Evolutionary conservation across 805 yeast genomes (phyloP).

Genomic region (Cyberlindnera mississippiensis): DNA sequence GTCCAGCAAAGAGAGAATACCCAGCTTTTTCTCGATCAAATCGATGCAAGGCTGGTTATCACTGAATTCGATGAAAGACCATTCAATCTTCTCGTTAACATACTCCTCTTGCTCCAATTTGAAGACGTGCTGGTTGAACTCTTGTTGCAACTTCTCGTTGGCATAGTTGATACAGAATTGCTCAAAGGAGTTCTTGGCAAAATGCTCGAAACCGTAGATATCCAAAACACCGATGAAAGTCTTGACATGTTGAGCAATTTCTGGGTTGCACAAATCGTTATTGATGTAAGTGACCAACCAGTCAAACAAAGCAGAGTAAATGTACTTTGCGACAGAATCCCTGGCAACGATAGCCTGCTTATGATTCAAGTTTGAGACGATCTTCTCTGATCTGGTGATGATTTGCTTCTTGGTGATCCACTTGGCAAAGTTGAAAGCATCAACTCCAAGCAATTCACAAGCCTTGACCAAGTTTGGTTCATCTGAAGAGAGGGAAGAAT

Average conservation of each 20-base stretch:
- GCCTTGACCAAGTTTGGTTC: constrained; percentile 84
- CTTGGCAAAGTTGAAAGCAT: constrained; percentile 68
- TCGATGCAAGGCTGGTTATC: constrained; percentile 97
- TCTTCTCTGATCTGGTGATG: constrained; percentile 87
- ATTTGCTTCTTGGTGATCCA: constrained; percentile 94
- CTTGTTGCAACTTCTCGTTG: constrained; percentile 95
- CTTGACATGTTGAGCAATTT: constrained; percentile 51
- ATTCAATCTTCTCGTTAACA: constrained; percentile 84
- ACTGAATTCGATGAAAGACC: constrained; percentile 94
- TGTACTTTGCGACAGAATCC: constrained; percentile 95
- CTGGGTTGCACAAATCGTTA: constrained; percentile 73
- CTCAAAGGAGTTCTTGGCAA: constrained; percentile 89
- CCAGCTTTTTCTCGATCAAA: constrained; percentile 83
- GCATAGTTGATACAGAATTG: constrained; percentile 97
- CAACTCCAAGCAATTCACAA: constrained; percentile 78
- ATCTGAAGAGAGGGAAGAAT: constrained; percentile 76
- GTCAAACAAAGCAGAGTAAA: constrained; percentile 88
- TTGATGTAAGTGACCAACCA: constrained; percentile 91
- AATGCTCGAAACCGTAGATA: constrained; percentile 97
- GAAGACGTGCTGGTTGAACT: constrained; percentile 95
- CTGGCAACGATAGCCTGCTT: constrained; percentile 87
- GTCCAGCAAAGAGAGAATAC: constrained; percentile 82
- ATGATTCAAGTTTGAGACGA: constrained; percentile 75
- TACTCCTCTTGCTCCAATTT: constrained; percentile 96
- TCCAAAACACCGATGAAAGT: constrained; percentile 94